Conservation (phyloP, 768 basidiomycete species). For the Tubosaeta brunneosetosa region DNA sequence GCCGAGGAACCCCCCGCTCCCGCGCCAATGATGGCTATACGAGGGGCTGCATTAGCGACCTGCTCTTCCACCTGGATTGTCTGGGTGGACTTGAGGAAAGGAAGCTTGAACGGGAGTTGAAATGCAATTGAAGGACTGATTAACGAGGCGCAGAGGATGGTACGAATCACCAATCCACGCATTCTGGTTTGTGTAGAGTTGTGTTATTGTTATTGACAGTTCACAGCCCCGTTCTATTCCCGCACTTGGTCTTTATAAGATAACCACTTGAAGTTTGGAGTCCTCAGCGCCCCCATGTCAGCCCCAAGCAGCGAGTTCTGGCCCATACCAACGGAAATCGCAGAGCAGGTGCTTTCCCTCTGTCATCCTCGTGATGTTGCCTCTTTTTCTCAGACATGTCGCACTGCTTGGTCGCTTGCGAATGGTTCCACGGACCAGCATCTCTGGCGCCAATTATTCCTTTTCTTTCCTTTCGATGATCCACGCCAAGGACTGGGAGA, state of each 20-base stretch:
- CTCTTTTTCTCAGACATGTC: slow-evolving; percentile 55
- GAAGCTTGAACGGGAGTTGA: slow-evolving; percentile 52
- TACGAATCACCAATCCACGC: slow-evolving; percentile 7
- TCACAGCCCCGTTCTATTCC: too few relatives aligned
- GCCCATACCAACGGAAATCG: slow-evolving; percentile 46
- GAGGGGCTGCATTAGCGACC: slow-evolving; percentile 32
- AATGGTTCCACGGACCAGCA: slow-evolving; percentile 49
- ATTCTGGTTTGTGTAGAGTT: slow-evolving; percentile 1
- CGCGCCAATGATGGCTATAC: slow-evolving; percentile 86
- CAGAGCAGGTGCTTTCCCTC: slow-evolving; percentile 36
- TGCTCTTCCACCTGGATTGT: slow-evolving; percentile 18
- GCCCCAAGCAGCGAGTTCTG: background rate
- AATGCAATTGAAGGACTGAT: slow-evolving; percentile 27
- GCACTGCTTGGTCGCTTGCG: slow-evolving; percentile 43
- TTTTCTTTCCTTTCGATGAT: slow-evolving; percentile 57
- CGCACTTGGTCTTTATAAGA: background rate
- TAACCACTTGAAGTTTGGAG: background rate
- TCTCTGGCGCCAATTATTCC: slow-evolving; percentile 67
- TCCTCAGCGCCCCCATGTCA: background rate
- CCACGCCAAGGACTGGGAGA: slow-evolving; percentile 25
- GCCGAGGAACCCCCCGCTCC: slow-evolving; percentile 85
- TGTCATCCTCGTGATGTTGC: slow-evolving; percentile 56
- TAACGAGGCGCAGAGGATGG: slow-evolving; percentile 20
- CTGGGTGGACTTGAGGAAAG: slow-evolving; percentile 45
- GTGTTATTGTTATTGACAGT: background rate